Evolutionary conservation across 495 filamentous ascomycete species (phyloP).

Genomic region (Lepidopterella palustris): DNA sequence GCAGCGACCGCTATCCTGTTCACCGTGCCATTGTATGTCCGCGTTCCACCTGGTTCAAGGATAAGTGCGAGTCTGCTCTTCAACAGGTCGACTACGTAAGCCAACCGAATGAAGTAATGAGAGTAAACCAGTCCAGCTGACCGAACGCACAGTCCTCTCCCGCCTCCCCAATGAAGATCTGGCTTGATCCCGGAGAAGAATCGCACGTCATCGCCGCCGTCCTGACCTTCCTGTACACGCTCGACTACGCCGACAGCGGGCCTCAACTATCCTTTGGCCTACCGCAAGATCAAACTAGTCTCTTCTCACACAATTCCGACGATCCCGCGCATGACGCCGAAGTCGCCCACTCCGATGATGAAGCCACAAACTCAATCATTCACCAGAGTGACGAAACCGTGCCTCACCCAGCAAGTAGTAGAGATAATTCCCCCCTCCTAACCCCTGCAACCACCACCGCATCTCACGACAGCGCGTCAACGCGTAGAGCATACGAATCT

Average conservation of each 20-base stretch:
- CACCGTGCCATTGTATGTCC: slow-evolving; percentile 25
- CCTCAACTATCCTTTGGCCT: neutral
- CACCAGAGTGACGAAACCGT: neutral
- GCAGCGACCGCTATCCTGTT: slow-evolving; percentile 19
- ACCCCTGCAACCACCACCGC: neutral
- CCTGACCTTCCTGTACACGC: slow-evolving; percentile 24
- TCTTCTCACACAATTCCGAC: neutral
- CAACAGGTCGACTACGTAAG: neutral
- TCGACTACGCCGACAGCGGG: slow-evolving; percentile 14
- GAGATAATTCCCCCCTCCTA: neutral
- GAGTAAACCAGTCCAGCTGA: neutral
- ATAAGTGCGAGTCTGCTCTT: neutral
- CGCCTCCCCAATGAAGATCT: slow-evolving; percentile 16
- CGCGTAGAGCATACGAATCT: neutral
- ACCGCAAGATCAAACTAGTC: neutral
- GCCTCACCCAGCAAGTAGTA: neutral
- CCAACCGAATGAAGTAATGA: neutral
- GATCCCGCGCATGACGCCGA: neutral
- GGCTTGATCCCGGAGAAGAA: slow-evolving; percentile 19
- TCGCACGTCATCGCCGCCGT: slow-evolving; percentile 21
- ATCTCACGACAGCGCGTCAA: neutral
- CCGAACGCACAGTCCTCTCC: slow-evolving; percentile 6
- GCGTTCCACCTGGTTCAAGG: slow-evolving; percentile 7
- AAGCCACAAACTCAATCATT: neutral
- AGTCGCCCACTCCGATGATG: neutral